These are phyloP conservation scores for Castanea crenata DNA, from an alignment of 306 rosid genomes.

Conservation along the genomic window DNA sequence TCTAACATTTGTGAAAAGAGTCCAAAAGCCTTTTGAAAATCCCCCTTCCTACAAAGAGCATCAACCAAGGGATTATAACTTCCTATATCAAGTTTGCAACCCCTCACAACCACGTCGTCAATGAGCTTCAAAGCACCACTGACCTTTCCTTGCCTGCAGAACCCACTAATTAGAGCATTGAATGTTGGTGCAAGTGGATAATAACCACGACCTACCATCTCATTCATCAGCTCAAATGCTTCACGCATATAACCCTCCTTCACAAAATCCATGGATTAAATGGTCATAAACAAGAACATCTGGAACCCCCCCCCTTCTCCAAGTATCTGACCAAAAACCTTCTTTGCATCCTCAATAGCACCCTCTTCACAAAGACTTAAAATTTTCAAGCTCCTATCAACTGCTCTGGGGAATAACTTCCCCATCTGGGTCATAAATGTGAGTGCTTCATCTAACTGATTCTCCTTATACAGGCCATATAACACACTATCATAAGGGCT, in stretches of 20 bases:
- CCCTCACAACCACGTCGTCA: slow-evolving; percentile 60
- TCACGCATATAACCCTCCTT: slow-evolving; percentile 43
- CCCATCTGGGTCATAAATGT: slow-evolving; percentile 51
- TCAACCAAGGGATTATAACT: slow-evolving; percentile 50
- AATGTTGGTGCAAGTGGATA: slow-evolving; percentile 55
- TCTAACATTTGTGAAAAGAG: slow-evolving; percentile 50
- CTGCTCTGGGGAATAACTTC: slow-evolving; percentile 61
- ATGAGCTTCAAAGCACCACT: slow-evolving; percentile 51
- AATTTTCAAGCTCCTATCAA: slow-evolving; percentile 55
- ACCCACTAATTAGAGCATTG: slow-evolving; percentile 50
- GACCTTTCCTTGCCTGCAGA: slow-evolving; percentile 53
- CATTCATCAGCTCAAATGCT: slow-evolving; percentile 62
- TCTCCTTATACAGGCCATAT: slow-evolving; percentile 63
- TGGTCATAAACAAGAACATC: slow-evolving; percentile 52
- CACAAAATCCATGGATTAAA: slow-evolving; percentile 49
- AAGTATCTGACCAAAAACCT: slow-evolving; percentile 47
- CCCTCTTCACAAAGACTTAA: slow-evolving; percentile 46
- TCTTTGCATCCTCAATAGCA: slow-evolving; percentile 52
- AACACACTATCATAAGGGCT: slow-evolving; percentile 72
- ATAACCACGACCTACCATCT: slow-evolving; percentile 53
- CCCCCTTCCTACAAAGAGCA: slow-evolving; percentile 46
- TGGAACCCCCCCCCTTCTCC: slow-evolving; percentile 58
- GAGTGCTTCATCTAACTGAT: slow-evolving; percentile 44
- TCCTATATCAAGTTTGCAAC: slow-evolving; percentile 40
- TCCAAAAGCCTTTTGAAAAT: slow-evolving; percentile 47